phyloP scores from a whole-genome alignment of 192 early-diverging fungal species.

The Podila epigama region DNA sequence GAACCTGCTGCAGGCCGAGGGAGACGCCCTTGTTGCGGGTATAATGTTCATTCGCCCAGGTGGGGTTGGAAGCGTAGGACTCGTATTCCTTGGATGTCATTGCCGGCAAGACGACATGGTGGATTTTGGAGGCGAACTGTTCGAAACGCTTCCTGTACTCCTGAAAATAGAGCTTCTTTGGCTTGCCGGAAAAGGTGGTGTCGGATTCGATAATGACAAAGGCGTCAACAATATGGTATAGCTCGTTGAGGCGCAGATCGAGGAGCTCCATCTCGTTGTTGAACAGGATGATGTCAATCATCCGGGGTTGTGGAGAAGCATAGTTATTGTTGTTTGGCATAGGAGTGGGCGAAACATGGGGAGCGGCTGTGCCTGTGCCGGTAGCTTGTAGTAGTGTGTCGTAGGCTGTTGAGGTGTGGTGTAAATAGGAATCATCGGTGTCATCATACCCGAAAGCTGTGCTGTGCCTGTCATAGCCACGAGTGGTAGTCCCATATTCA shows the following conservation, averaged over 20 bases:
- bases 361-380: no score
- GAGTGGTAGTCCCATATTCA: no score
- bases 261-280: conserved; percentile 6
- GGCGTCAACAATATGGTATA: not conserved
- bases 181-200: not conserved
- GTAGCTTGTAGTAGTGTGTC: no score
- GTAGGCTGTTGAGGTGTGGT: no score
- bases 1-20: not conserved
- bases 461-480: no score
- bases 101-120: not conserved
- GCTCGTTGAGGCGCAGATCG: conserved; percentile 11
- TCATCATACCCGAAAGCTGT: no score
- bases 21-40: conserved; percentile 5
- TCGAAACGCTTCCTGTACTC: conserved; percentile 4
- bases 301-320: not conserved
- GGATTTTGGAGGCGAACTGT: conserved; percentile 1
- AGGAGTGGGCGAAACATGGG: no score
- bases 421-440: no score
- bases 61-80: not conserved
- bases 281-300: conserved; percentile 11
- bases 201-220: conserved; percentile 15
- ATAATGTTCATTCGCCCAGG: not conserved
- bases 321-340: no score
- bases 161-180: not conserved
- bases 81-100: not conserved